Conservation (phyloP, 495 filamentous ascomycete genomes). For the Trichoderma orchidacearum region DNA sequence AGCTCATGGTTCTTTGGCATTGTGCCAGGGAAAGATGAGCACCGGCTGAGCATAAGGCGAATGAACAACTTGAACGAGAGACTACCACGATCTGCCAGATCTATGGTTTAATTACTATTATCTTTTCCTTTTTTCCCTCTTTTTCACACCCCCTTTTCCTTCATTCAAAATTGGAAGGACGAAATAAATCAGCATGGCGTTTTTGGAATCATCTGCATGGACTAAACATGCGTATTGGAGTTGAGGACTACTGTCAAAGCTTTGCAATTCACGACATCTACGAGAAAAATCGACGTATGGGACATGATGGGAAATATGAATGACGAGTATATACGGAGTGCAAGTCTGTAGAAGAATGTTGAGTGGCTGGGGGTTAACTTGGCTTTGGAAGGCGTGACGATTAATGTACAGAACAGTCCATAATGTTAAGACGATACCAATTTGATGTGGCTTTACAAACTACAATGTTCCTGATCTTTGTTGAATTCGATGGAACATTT, state of each 20-base stretch:
- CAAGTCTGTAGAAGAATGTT: neutral
- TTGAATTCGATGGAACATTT: neutral
- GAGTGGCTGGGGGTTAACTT: too few species aligned
- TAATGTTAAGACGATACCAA: neutral
- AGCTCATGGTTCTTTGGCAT: slow-evolving; percentile 1
- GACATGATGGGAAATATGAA: neutral
- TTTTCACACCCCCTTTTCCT: too few species aligned
- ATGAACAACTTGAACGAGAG: neutral
- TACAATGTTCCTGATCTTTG: neutral
- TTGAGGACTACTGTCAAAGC: neutral
- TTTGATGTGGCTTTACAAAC: neutral
- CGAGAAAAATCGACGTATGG: neutral
- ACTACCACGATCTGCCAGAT: neutral
- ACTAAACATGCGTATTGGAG: neutral
- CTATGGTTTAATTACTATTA: neutral
- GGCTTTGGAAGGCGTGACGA: neutral
- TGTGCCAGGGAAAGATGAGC: neutral
- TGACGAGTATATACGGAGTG: neutral
- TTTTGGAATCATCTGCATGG: neutral
- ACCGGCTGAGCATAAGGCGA: neutral
- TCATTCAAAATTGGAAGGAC: neutral
- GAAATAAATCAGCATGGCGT: neutral
- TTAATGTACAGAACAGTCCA: too few species aligned
- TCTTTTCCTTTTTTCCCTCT: neutral
- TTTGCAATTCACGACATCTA: neutral